A percentile compares a stretch with the other conserved stretches of the same genome.
Evolutionary conservation across 805 yeast genomes (phyloP).

Genomic region (Myxozyma neotropica): DNA sequence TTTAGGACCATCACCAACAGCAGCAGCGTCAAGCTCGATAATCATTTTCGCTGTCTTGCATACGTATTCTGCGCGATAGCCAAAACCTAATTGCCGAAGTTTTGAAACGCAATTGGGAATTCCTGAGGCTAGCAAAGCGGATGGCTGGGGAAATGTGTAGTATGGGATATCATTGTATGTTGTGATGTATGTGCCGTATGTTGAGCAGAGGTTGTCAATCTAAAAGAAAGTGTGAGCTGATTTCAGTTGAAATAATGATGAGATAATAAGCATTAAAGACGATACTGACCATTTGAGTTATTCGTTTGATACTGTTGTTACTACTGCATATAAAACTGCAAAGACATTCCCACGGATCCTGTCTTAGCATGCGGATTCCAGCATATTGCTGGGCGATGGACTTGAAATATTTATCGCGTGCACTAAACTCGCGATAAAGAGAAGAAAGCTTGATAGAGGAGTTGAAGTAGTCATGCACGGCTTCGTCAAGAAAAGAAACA

Average conservation of each 20-base stretch:
- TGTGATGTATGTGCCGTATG: constrained; percentile 67
- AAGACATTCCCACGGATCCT: constrained; percentile 96
- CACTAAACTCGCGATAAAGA: constrained; percentile 65
- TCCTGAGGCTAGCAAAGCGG: neutral
- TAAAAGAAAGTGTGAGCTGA: neutral
- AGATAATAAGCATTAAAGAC: too few species aligned
- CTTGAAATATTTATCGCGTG: constrained; percentile 55
- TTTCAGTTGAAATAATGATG: neutral
- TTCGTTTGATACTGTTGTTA: constrained; percentile 93
- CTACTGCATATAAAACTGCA: constrained; percentile 91
- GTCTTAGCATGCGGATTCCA: constrained; percentile 84
- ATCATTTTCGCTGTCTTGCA: constrained; percentile 70
- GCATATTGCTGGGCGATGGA: constrained; percentile 44
- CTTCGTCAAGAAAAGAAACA: constrained; percentile 46
- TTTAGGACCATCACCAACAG: too few species aligned
- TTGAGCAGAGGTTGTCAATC: constrained; percentile 61
- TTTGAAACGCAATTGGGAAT: constrained; percentile 44
- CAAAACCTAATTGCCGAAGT: constrained; percentile 61
- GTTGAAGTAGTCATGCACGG: constrained; percentile 71
- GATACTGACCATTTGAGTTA: constrained; percentile 76
- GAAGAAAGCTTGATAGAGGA: constrained; percentile 56
- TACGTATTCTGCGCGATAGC: constrained; percentile 89
- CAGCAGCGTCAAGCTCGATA: constrained; percentile 44
- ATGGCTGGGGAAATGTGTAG: constrained; percentile 75
- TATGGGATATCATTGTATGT: constrained; percentile 57